phyloP scores from a whole-genome alignment of 208 protist genomes.

The Lotmaria passim region DNA sequence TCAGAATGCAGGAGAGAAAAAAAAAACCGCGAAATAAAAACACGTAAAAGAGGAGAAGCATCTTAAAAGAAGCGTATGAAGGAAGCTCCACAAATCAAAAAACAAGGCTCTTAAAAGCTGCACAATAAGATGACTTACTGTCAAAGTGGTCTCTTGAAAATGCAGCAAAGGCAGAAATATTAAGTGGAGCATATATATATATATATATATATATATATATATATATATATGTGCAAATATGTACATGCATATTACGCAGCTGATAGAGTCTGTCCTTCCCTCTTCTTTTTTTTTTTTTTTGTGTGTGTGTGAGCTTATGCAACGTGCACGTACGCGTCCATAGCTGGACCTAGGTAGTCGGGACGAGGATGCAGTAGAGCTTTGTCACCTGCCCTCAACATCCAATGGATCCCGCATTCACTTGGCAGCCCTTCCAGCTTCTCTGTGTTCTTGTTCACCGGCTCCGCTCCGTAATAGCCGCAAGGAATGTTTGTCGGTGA shows the following conservation, averaged over 20 bases:
- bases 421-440: neutral
- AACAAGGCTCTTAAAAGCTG: no score
- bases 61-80: neutral
- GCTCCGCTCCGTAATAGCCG: slow-evolving; percentile 53
- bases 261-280: neutral
- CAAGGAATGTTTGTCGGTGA: slow-evolving; percentile 51
- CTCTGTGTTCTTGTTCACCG: neutral
- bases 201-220: no score
- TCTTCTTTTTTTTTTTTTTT: neutral
- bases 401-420: slow-evolving; percentile 27
- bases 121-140: no score
- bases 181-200: no score
- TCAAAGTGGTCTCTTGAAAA: no score
- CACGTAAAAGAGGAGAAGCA: neutral
- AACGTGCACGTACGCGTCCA: slow-evolving; percentile 54
- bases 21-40: no score
- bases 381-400: slow-evolving; percentile 26
- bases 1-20: neutral
- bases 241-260: no score
- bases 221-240: no score
- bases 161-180: neutral
- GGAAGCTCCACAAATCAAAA: neutral
- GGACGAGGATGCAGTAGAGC: slow-evolving; percentile 42
- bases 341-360: slow-evolving; percentile 36
- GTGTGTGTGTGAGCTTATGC: neutral